Conservation (phyloP, 2,329 filamentous ascomycete genomes). For the Fusarium sarcochroum region DNA sequence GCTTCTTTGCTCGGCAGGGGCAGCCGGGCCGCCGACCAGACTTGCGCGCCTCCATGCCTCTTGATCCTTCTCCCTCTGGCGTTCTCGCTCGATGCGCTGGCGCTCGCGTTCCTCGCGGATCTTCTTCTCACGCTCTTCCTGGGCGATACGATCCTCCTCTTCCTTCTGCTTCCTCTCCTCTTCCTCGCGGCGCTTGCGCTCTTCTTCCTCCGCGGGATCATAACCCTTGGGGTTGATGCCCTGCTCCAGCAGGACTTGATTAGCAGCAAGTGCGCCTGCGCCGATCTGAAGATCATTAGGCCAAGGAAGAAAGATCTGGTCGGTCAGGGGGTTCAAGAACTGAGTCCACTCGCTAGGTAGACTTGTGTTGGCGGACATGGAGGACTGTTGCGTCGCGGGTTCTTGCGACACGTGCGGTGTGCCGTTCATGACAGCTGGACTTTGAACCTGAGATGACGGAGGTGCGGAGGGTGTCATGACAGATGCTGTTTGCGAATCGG, state of each 20-base stretch:
- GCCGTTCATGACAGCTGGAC: conserved; percentile 54
- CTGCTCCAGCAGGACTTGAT: conserved; percentile 72
- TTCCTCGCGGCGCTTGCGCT: conserved; percentile 64
- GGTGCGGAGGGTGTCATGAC: conserved; percentile 52
- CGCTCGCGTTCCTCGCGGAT: conserved; percentile 57
- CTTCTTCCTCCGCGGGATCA: conserved; percentile 70
- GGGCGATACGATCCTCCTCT: conserved; percentile 62
- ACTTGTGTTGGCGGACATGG: conserved; percentile 54
- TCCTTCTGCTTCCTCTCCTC: conserved; percentile 63
- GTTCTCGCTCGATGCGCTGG: conserved; percentile 59
- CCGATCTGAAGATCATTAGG: conserved; percentile 79
- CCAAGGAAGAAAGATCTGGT: conserved; percentile 81
- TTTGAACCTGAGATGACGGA: conserved; percentile 54
- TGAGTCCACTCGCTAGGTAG: conserved; percentile 65
- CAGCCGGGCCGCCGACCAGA: conserved; percentile 48
- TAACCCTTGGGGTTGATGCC: conserved; percentile 73
- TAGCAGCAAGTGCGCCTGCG: conserved; percentile 74
- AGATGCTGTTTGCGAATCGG: conserved; percentile 50
- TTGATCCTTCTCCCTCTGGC: conserved; percentile 59
- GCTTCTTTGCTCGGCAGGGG: conserved; percentile 46
- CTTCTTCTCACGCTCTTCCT: conserved; percentile 61
- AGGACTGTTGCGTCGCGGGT: conserved; percentile 53
- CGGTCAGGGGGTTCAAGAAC: conserved; percentile 69
- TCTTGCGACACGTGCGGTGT: conserved; percentile 49
- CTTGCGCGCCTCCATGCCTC: conserved; percentile 59